A percentile compares a stretch with the other conserved stretches of the same genome.
These are phyloP conservation scores for Irpex sp. DNA, from an alignment of 1,284 basidiomycete genomes.

Conservation along the genomic window DNA sequence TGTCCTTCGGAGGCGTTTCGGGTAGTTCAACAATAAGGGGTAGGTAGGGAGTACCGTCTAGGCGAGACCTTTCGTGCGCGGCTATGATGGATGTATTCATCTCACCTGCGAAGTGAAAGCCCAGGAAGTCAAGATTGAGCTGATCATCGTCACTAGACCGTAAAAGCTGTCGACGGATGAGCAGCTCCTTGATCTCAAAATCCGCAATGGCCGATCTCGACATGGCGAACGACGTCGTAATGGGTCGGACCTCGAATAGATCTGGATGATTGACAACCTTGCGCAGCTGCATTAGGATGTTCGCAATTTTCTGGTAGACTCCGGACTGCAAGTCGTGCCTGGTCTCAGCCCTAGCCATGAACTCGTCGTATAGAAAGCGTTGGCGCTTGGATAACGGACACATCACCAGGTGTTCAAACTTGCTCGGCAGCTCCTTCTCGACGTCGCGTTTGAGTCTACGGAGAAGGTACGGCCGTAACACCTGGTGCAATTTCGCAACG, in stretches of 20 bases:
- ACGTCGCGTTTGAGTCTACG: slow-evolving; percentile 95
- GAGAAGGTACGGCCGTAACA: slow-evolving; percentile 91
- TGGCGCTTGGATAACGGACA: slow-evolving; percentile 94
- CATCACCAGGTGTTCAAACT: slow-evolving; percentile 91
- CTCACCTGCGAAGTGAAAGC: slow-evolving; percentile 58
- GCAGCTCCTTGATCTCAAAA: slow-evolving; percentile 86
- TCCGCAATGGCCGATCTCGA: slow-evolving; percentile 75
- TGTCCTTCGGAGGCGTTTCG: slow-evolving; percentile 65
- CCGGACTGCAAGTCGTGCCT: slow-evolving; percentile 85
- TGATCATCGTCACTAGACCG: slow-evolving; percentile 41
- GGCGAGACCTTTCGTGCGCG: slow-evolving; percentile 46
- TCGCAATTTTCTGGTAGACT: slow-evolving; percentile 88
- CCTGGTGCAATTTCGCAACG: slow-evolving; percentile 87
- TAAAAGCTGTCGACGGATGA: slow-evolving; percentile 73
- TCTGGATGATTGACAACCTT: slow-evolving; percentile 97
- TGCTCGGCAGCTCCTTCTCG: slow-evolving; percentile 93
- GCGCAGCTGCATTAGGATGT: slow-evolving; percentile 94
- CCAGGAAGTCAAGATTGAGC: slow-evolving; percentile 64
- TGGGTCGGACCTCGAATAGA: slow-evolving; percentile 92
- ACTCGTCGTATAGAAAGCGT: slow-evolving; percentile 96
- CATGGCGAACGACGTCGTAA: slow-evolving; percentile 92
- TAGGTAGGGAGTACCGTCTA: slow-evolving; percentile 74
- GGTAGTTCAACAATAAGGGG: slow-evolving; percentile 54
- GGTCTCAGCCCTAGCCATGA: slow-evolving; percentile 92
- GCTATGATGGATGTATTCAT: slow-evolving; percentile 51